Evolutionary conservation across 306 rosid genomes (phyloP), one percentile per base, ranked within the genome.

Genomic region (Delonix regia): DNA sequence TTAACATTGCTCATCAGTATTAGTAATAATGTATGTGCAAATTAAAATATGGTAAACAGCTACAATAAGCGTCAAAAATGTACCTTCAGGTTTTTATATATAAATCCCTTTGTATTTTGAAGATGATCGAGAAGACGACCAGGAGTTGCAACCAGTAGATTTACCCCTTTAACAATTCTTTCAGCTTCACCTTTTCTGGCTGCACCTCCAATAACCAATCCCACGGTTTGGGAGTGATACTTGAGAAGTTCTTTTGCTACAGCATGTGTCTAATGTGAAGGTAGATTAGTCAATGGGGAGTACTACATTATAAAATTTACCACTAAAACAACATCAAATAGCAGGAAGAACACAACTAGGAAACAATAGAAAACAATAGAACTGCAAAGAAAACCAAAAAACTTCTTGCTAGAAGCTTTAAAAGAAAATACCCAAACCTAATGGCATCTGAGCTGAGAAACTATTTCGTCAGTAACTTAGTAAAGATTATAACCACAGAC

Each of bases 81-180:
- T 60, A 90, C 99, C 95, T 89, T 91, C 86, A 95, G 79, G 82
- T 86, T 91, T 80, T 88, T 93, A 74, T 52, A 88, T 62, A 93
- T 61, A 53, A 95, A 95, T 30, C 95, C 97, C 80, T 86, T 95
- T 0, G 99, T 95, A 74, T 88, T 86, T 81, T 91, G 95, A 56
- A 95, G 96, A 84, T 95, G 99, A 66, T 95, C 99, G 52, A 95
- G 93, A 74, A 95, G 97, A 13, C 99, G 97, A 25, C 99, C 99
- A 30, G 99, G 98, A 3, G 99, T 95, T 11, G 94, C 99, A 39
- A 95, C 92, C 84, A 95, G 84, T 16, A 95, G 73, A 85, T 95
- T 95, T 11, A 85, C 97, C 60, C 99, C 99, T 73, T 90, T 93
- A 22, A 85, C 88, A 73, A 95, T 78, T 14, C 98, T 94, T 30